These are phyloP conservation scores for Gossypium laxum DNA, from an alignment of 441 rosid species.

Conservation along the genomic window DNA sequence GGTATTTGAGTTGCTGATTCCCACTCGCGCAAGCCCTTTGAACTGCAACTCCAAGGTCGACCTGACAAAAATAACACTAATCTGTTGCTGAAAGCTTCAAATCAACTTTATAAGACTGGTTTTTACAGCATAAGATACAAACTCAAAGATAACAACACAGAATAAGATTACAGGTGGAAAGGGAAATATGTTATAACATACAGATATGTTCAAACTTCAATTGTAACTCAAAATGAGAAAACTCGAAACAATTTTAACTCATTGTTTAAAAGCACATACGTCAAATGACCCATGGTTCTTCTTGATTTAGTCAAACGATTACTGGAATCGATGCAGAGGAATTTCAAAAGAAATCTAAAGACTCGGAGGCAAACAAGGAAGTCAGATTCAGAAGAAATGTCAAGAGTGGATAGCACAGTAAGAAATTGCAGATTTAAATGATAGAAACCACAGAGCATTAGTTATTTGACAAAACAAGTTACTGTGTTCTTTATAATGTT, in stretches of 20 bases:
- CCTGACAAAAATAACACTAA: constrained; percentile 34
- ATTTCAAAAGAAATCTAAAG: neutral
- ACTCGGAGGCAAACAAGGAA: neutral
- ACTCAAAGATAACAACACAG: neutral
- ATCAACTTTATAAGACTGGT: neutral
- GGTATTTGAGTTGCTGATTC: constrained; percentile 56
- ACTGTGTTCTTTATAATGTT: neutral
- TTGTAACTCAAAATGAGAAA: neutral
- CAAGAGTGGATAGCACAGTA: neutral
- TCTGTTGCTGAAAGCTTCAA: constrained; percentile 2
- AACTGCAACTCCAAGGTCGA: constrained; percentile 84
- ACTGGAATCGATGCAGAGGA: neutral
- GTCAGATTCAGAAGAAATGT: neutral
- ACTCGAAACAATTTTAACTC: too few relatives aligned
- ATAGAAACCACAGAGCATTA: neutral
- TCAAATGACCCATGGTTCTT: neutral
- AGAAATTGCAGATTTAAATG: too few relatives aligned
- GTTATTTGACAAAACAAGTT: neutral
- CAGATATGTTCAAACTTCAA: neutral
- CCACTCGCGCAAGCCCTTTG: constrained; percentile 75
- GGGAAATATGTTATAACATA: neutral
- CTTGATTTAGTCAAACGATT: neutral
- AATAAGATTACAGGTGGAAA: neutral
- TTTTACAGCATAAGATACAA: neutral
- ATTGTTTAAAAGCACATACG: neutral